These are phyloP conservation scores for Bretziella fagacearum DNA, from an alignment of 2,329 filamentous ascomycete species.

Conservation along the genomic window DNA sequence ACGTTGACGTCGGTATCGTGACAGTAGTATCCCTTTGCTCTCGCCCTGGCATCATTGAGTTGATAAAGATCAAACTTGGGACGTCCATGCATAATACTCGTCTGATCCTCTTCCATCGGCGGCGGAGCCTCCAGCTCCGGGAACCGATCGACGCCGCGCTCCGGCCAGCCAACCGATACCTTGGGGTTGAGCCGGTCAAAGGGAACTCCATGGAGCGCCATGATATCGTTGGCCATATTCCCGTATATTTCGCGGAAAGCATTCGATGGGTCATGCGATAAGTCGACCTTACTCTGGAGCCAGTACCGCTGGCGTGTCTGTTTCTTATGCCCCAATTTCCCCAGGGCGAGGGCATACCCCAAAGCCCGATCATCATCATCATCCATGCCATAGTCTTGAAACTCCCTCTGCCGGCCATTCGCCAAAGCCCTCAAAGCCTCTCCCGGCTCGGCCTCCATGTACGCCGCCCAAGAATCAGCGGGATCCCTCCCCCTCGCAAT, in stretches of 20 bases:
- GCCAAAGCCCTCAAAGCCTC: background rate
- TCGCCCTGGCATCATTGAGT: background rate
- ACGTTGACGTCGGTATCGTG: background rate
- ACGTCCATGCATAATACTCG: background rate
- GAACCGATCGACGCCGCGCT: too few relatives aligned
- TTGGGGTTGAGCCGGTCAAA: slow-evolving; percentile 1
- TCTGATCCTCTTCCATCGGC: background rate
- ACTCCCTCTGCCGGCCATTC: background rate
- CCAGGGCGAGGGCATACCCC: too few relatives aligned
- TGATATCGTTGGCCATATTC: slow-evolving; percentile 2
- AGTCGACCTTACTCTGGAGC: too few relatives aligned
- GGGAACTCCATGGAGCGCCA: slow-evolving; percentile 4
- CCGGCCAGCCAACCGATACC: slow-evolving; percentile 4
- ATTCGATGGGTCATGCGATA: background rate
- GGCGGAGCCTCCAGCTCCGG: background rate
- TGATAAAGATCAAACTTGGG: background rate
- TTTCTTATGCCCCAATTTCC: too few relatives aligned
- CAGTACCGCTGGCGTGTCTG: too few relatives aligned
- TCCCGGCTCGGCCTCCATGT: background rate
- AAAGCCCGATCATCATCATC: too few relatives aligned
- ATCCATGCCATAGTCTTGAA: background rate
- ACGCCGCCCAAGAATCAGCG: background rate
- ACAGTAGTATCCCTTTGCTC: background rate
- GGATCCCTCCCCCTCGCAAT: background rate
- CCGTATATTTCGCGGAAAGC: background rate